Evolutionary conservation across 306 rosid genomes (phyloP), one percentile per base, ranked within the genome.

Genomic region (Macrotyloma uniflorum): DNA sequence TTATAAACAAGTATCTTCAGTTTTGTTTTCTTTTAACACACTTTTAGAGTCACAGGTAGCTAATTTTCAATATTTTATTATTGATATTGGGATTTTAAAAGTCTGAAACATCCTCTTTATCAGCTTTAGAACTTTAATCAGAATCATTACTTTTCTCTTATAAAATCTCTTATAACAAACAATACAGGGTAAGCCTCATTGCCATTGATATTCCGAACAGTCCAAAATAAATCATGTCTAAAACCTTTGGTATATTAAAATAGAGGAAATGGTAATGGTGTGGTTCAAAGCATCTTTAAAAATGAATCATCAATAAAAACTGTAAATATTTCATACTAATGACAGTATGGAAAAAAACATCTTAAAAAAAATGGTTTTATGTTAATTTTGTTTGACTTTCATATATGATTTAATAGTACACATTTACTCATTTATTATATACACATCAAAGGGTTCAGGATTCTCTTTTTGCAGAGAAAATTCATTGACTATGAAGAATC

Each of bases 381-480:
- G 26, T 14, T 32, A 49, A 22, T 26, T 38, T 42, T 12, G 12
- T 11, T 54, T 54, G 36, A 36, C 77, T 72, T 74, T 43, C 4
- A 42, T 58, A 23, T 24, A 74, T 1, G 40, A 57, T 42, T 40
- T 46, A 74, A 74, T 26, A 38, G 30, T 43, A 9, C 15, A 55
- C 9, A 4, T 3, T 62, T n/a, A 30, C 70, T 62, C 40, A 75
- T 59, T 58, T 59, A 45, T 53, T 35, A 33, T 23, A 57, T 5
- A 9, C 18, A 30, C 24, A 9, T 13, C 23, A 65, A 79, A 36
- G 58, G 61, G 77, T 14, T 62, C 10, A 10, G 58, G 88, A 83
- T 85, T 89, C 86, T 53, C 61, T 82, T 63, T 86, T 68, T 75
- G 77, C 50, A 67, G 64, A 83, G 74, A 64, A 72, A 80, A 76